These are phyloP conservation scores for Plasmopara viticola DNA, from an alignment of 352 stramenopile genomes.

Conservation along the genomic window DNA sequence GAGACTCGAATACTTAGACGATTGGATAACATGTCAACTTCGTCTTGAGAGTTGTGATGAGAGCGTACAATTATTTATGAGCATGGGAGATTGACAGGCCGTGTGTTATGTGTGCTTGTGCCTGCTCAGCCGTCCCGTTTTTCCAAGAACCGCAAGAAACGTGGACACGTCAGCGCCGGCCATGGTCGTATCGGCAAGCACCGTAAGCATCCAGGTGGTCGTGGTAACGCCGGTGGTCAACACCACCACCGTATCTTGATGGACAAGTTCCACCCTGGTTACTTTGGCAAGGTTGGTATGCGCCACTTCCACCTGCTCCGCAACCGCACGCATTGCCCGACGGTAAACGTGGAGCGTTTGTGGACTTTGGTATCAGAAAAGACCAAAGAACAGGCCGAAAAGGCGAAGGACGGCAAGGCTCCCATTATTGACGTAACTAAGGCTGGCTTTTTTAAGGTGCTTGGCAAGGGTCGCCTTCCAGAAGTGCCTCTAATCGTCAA, in stretches of 20 bases:
- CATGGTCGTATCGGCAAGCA: conserved; percentile 99
- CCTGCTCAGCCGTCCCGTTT: conserved; percentile 75
- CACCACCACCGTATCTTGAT: conserved; percentile 99
- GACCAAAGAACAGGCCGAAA: conserved; percentile 96
- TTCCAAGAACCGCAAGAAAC: conserved; percentile 99
- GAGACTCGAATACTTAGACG: neutral
- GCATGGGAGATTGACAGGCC: conserved; percentile 32
- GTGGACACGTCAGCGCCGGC: conserved; percentile 98
- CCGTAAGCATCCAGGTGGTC: conserved; percentile 99
- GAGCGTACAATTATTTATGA: conserved; percentile 4
- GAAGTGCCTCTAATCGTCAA: conserved; percentile 98
- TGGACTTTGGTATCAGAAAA: conserved; percentile 98
- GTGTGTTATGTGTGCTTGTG: conserved; percentile 46
- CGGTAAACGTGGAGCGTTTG: conserved; percentile 99
- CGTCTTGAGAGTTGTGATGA: neutral
- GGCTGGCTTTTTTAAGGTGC: conserved; percentile 99
- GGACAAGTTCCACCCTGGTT: conserved; percentile 99
- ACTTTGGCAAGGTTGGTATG: conserved; percentile 99
- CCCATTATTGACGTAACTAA: conserved; percentile 98
- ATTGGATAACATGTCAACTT: neutral
- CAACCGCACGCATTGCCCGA: conserved; percentile 96
- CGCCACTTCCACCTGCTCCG: conserved; percentile 97
- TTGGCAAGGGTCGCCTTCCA: conserved; percentile 98
- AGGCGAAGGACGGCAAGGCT: conserved; percentile 93
- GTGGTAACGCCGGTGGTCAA: conserved; percentile 99